phyloP scores from a whole-genome alignment of 495 filamentous ascomycete genomes.

The Aspergillus cristatus region DNA sequence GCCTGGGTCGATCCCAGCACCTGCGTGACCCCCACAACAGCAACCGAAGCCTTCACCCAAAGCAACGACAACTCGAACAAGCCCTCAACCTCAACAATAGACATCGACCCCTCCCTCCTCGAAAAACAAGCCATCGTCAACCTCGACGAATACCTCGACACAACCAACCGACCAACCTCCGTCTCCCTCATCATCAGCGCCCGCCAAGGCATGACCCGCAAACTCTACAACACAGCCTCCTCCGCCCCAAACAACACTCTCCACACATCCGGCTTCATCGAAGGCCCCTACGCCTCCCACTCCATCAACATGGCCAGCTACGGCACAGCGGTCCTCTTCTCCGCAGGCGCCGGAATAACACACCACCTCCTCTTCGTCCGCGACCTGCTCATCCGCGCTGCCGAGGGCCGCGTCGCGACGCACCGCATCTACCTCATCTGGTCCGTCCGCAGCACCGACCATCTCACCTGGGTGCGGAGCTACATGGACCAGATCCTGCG shows the following conservation, averaged over 20 bases:
- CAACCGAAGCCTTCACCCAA: constrained; percentile 6
- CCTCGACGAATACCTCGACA: constrained; percentile 16
- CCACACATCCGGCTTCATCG: constrained; percentile 54
- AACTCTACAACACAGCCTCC: constrained; percentile 59
- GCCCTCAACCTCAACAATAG: too few relatives aligned
- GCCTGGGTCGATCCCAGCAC: constrained; percentile 41
- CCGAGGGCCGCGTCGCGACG: constrained; percentile 62
- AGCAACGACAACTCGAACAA: constrained; percentile 1
- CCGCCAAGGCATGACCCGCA: constrained; percentile 74
- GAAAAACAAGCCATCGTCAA: constrained; percentile 33
- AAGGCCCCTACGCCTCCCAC: constrained; percentile 75
- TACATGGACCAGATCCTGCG: constrained; percentile 94
- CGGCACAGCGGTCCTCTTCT: constrained; percentile 79
- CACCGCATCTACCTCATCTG: constrained; percentile 77
- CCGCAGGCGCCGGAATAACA: constrained; percentile 81
- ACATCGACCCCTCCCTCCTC: constrained; percentile 16
- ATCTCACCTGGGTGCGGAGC: constrained; percentile 82
- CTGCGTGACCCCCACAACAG: constrained; percentile 10
- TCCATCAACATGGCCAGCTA: constrained; percentile 60
- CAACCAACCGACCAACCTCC: constrained; percentile 35
- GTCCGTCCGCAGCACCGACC: constrained; percentile 81
- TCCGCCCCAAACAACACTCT: constrained; percentile 49
- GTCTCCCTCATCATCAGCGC: constrained; percentile 73
- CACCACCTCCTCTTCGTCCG: constrained; percentile 74
- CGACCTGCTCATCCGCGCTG: constrained; percentile 61